Conservation (phyloP, 345 rosid species). For the Murraya paniculata region DNA sequence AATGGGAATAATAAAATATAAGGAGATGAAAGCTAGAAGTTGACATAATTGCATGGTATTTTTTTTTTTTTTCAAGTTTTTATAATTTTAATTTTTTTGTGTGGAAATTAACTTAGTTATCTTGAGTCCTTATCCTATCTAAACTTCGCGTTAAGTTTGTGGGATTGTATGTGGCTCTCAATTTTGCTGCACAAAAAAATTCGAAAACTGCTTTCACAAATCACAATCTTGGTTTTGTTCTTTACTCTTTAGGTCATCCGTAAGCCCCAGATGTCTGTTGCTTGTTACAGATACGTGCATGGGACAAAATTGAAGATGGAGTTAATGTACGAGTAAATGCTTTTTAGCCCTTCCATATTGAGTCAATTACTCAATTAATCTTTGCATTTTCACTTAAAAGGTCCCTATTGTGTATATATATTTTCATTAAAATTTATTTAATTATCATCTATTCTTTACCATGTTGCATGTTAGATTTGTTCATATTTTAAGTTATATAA, state of each 20-base stretch:
- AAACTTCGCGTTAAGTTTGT: conserved; percentile 19
- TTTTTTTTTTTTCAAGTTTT: neutral
- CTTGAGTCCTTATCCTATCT: conserved; percentile 49
- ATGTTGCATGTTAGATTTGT: no score
- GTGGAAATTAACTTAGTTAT: conserved; percentile 51
- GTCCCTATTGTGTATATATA: no score
- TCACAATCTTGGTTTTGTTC: neutral
- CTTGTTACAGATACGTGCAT: neutral
- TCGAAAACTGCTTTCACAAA: neutral
- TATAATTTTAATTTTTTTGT: conserved; percentile 24
- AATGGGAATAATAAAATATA: conserved; percentile 17
- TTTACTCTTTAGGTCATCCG: neutral
- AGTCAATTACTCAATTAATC: no score
- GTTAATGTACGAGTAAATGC: neutral
- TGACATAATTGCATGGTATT: conserved; percentile 28
- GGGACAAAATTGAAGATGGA: neutral
- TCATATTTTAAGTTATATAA: no score
- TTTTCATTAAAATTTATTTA: no score
- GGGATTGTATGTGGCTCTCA: conserved; percentile 44
- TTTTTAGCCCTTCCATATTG: no score
- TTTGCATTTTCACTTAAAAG: no score
- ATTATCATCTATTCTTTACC: no score
- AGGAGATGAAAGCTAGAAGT: conserved; percentile 42
- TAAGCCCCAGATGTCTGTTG: neutral
- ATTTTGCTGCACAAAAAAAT: neutral